phyloP scores from a whole-genome alignment of 2,329 filamentous ascomycete genomes.

The Curvularia verruculosa region DNA sequence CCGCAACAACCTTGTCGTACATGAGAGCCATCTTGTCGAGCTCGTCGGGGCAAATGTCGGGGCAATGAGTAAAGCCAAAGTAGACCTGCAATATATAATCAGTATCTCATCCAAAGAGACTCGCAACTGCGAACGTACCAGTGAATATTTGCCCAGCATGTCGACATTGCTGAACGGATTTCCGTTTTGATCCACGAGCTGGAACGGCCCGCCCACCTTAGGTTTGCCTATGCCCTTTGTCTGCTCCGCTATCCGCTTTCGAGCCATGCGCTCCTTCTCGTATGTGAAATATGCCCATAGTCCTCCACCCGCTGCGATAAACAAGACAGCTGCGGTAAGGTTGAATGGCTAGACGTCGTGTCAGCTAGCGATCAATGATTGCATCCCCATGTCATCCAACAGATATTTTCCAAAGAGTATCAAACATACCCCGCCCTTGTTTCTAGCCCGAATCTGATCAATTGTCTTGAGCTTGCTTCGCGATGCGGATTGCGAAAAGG shows the following conservation, averaged over 20 bases:
- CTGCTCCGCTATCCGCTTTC: slow-evolving; percentile 86
- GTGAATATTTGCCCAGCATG: slow-evolving; percentile 82
- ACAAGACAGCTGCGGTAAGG: slow-evolving; percentile 85
- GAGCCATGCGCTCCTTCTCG: slow-evolving; percentile 90
- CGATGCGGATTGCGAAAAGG: slow-evolving; percentile 38
- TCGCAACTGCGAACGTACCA: slow-evolving; percentile 60
- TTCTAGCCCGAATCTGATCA: slow-evolving; percentile 44
- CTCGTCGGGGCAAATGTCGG: slow-evolving; percentile 98
- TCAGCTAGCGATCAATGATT: slow-evolving; percentile 10
- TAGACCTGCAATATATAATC: slow-evolving; percentile 69
- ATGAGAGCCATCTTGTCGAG: slow-evolving; percentile 99
- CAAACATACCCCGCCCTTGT: slow-evolving; percentile 43
- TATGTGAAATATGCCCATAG: slow-evolving; percentile 90
- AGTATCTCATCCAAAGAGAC: background rate
- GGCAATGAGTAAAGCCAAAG: slow-evolving; percentile 98
- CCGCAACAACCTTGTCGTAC: slow-evolving; percentile 70
- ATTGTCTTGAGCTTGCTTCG: slow-evolving; percentile 45
- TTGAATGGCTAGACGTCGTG: slow-evolving; percentile 76
- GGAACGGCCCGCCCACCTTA: slow-evolving; percentile 89
- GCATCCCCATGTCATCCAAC: background rate
- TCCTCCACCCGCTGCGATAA: slow-evolving; percentile 76
- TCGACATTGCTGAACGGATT: slow-evolving; percentile 77
- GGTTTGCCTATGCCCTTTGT: slow-evolving; percentile 91
- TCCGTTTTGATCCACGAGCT: slow-evolving; percentile 81
- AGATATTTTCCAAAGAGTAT: background rate